phyloP scores from a whole-genome alignment of 75 land plant genomes.

The Pseudotsuga menziesii region DNA sequence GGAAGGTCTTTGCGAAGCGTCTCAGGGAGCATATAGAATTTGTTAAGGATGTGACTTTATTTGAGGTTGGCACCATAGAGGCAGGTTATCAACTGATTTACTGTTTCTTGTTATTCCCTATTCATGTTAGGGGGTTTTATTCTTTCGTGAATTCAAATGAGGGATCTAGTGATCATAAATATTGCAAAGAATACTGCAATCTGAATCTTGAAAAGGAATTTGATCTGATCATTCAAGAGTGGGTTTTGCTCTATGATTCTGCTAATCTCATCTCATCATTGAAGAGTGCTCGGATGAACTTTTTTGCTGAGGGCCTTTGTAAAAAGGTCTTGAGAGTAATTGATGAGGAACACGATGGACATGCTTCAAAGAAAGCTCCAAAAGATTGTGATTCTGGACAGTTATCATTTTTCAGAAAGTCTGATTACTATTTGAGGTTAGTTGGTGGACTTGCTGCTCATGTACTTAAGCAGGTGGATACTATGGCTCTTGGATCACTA shows the following conservation, averaged over 20 bases:
- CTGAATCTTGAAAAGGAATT: conserved; percentile 13
- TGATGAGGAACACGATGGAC: conserved; percentile 7
- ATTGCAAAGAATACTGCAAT: background rate
- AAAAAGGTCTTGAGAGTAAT: conserved; percentile 15
- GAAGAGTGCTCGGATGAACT: background rate
- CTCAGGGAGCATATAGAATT: conserved; percentile 21
- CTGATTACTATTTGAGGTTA: conserved; percentile 5
- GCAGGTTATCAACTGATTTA: conserved; percentile 12
- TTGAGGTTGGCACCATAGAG: conserved; percentile 18
- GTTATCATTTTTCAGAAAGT: conserved; percentile 1
- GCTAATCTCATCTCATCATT: conserved; percentile 13
- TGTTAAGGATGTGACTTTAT: conserved; percentile 9
- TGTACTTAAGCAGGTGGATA: conserved; percentile 14
- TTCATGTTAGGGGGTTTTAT: conserved; percentile 13
- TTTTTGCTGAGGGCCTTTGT: conserved; percentile 35
- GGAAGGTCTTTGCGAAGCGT: conserved; percentile 32
- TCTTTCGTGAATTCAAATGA: background rate
- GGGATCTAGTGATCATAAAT: background rate
- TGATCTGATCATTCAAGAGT: conserved; percentile 22
- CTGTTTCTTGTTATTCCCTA: conserved; percentile 43
- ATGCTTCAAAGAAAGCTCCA: background rate
- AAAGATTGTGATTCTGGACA: background rate
- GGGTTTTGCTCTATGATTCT: conserved; percentile 40
- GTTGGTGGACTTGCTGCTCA: conserved; percentile 13
- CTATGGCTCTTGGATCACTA: background rate